Evolutionary conservation across 2,329 filamentous ascomycete species (phyloP), one percentile per base, ranked within the genome.

Genomic region (Cercospora zeae-maydis): DNA sequence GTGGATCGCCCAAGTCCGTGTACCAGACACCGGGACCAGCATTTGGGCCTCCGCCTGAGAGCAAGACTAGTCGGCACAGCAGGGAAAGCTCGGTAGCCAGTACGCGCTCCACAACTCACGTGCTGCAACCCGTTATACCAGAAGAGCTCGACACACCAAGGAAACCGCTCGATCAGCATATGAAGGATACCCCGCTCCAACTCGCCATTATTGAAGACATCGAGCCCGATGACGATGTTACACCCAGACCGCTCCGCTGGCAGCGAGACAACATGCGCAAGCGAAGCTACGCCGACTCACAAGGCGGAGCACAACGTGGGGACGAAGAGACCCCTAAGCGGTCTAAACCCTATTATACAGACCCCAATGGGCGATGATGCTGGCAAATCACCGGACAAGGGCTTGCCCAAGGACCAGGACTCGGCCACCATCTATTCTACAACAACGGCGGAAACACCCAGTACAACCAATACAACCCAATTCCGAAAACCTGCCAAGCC

Each of bases 21-120:
- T 76, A 74, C 62, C 67, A 75, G 61, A 77, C 75, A 16, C 75
- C 75, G 21, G 74, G 74, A 27, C 75, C 75, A 31, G 75, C 75
- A 3, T 70, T 74, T 54, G 73, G 71, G 1, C 70, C 74, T n/a
- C 69, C 70, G 5, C 68, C 68, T 1, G 61, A 65, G 9, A 49
- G 55, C 9, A 47, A 55, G 6, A 57, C 55, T 31, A 47, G 36
- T 19, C 31, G 30, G 4, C 58, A 67, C 36, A 69, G 67, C 56
- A 61, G 67, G 24, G 59, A 59, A 4, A 65, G 53, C 21, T 67
- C 66, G 10, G 31, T 67, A 9, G 51, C 19, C 33, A 66, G 62
- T 31, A 58, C 47, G 13, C 55, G 33, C 47, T 60, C 59, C 42
- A 61, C 16, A 10, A 45, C 45, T 30, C 56, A 47, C 37, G 49